Evolutionary conservation across 2,329 filamentous ascomycete genomes (phyloP), one percentile per base, ranked within the genome.

Genomic region (Aspergillus floridensis): DNA sequence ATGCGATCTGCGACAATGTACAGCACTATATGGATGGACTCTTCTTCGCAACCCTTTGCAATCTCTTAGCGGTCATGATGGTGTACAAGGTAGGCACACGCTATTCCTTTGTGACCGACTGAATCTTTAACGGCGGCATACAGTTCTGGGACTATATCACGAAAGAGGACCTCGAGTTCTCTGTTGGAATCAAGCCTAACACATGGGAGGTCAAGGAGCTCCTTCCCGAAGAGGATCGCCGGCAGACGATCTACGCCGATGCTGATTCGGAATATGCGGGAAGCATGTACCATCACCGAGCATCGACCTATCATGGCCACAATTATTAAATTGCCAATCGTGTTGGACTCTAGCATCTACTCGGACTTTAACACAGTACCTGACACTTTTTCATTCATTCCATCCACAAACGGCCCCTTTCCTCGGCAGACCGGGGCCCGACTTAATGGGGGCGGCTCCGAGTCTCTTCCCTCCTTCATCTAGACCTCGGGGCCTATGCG

Each of bases 71-170:
- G 12, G 93, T 99, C 62, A 99, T 99, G 95, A 99, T 98, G 95
- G 88, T 99, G 41, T 99, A 99, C 84, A 99, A 99, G 89, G 92
- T 88, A 77, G 63, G 80, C 71, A 56, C 12, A 53, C 46, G 16
- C 57, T 46, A 22, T 16, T 24, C 49, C 24, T 49, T 12, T n/a
- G 5, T 66, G 26, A 29, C 53, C 5, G 22, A 14, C 16, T n/a
- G 14, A 31, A 48, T 16, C 49, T 16, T 73, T 78, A 70, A 79
- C n/a, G 16, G 65, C 48, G n/a, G 19, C 49, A 14, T 51, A 56
- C 67, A 95, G 92, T 99, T 96, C 82, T 99, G 95, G 95, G 95
- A 99, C 74, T 97, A 93, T 16, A 99, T 99, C 76, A 99, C 95
- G 22, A 92, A 91, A 72, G 95, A 99, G 79, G 95, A 99, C 75